phyloP scores from a whole-genome alignment of 2,329 filamentous ascomycete genomes.

The Sarocladium brachiariae region DNA sequence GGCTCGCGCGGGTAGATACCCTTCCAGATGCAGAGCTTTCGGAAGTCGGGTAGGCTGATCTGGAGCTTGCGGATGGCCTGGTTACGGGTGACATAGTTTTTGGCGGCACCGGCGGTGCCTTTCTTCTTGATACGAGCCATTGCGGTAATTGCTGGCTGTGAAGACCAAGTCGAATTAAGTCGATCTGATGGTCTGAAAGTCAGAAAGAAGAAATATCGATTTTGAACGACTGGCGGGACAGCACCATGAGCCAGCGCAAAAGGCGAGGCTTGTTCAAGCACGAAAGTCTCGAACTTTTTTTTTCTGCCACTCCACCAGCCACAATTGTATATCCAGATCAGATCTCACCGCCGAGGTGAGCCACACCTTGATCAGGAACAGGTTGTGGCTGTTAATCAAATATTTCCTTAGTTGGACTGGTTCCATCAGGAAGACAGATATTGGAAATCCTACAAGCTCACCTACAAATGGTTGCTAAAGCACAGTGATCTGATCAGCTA shows the following conservation, averaged over 20 bases:
- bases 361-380: background rate
- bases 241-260: background rate
- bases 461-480: no score
- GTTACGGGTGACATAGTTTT: slow-evolving; percentile 96
- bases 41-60: slow-evolving; percentile 93
- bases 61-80: slow-evolving; percentile 97
- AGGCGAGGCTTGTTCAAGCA: no score
- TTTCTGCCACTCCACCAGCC: slow-evolving; percentile 14
- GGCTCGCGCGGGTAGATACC: slow-evolving; percentile 98
- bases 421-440: background rate
- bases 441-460: no score
- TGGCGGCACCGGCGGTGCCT: slow-evolving; percentile 84
- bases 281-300: slow-evolving; percentile 11
- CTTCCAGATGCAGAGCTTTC: slow-evolving; percentile 98
- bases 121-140: slow-evolving; percentile 87
- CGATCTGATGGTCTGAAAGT: background rate
- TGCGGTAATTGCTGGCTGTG: no score
- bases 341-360: slow-evolving; percentile 3
- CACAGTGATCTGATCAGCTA: no score
- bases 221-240: slow-evolving; percentile 23
- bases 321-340: slow-evolving; percentile 7
- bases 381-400: no score
- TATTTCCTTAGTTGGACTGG: no score
- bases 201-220: slow-evolving; percentile 11
- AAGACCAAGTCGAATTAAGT: background rate